Evolutionary conservation across 257 asterid species (phyloP).

Genomic region (Solanum chiquidenum): DNA sequence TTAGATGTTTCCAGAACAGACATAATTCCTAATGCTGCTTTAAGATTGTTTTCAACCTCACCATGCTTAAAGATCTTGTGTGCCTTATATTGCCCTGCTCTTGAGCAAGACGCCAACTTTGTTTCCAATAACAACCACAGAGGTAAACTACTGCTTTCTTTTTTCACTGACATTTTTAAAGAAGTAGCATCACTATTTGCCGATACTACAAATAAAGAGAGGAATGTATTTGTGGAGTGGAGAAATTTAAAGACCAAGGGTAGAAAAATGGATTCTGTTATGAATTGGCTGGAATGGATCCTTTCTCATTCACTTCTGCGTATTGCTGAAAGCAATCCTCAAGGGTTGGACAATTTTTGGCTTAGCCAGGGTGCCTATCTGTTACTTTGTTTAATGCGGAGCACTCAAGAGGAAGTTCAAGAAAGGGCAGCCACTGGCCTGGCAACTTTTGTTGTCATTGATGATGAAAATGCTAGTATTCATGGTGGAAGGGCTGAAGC

Average conservation of each 20-base stretch:
- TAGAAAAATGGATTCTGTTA: slow-evolving; percentile 32
- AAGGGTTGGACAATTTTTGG: slow-evolving; percentile 71
- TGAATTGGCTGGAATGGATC: slow-evolving; percentile 76
- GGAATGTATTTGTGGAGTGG: slow-evolving; percentile 46
- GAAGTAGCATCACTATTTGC: slow-evolving; percentile 44
- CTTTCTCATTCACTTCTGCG: slow-evolving; percentile 70
- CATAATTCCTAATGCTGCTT: slow-evolving; percentile 27
- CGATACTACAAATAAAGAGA: slow-evolving; percentile 31
- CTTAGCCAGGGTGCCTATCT: slow-evolving; percentile 64
- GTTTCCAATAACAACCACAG: slow-evolving; percentile 36
- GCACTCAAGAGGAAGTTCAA: slow-evolving; percentile 72
- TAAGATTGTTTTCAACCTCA: slow-evolving; percentile 41
- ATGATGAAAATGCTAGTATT: slow-evolving; percentile 71
- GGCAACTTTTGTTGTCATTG: slow-evolving; percentile 68
- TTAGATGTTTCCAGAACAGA: slow-evolving; percentile 82
- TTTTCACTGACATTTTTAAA: slow-evolving; percentile 47
- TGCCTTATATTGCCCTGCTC: slow-evolving; percentile 51
- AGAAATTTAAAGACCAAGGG: slow-evolving; percentile 27
- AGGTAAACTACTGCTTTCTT: slow-evolving; percentile 55
- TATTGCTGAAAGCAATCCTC: slow-evolving; percentile 65
- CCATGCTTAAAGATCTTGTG: slow-evolving; percentile 56
- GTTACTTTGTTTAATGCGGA: slow-evolving; percentile 62
- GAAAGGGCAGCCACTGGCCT: slow-evolving; percentile 86
- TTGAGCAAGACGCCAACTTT: slow-evolving; percentile 49
- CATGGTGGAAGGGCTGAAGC: slow-evolving; percentile 75